phyloP scores from a whole-genome alignment of 106 monocot species.

The Apostasia ramifera region DNA sequence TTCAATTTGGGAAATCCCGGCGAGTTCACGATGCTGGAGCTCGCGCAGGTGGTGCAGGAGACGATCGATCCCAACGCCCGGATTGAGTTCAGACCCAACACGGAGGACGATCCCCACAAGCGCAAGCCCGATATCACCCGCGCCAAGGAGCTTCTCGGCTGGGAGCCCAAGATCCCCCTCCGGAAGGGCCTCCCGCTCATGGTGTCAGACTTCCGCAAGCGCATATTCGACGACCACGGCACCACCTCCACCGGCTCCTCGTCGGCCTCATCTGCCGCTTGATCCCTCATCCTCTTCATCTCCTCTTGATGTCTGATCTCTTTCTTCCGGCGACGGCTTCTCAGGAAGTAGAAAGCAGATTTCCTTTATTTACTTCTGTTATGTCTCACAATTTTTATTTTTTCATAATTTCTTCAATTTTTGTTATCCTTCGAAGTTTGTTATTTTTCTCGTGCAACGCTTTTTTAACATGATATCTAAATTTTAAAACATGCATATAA shows the following conservation, averaged over 20 bases:
- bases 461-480: too few relatives aligned
- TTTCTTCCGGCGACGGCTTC: too few relatives aligned
- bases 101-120: constrained; percentile 87
- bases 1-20: constrained; percentile 96
- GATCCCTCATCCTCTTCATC: constrained; percentile 8
- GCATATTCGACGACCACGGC: constrained; percentile 64
- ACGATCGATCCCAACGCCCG: constrained; percentile 77
- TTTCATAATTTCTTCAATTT: too few relatives aligned
- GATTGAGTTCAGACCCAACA: constrained; percentile 75
- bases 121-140: constrained; percentile 77
- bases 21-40: constrained; percentile 95
- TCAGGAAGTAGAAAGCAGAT: too few relatives aligned
- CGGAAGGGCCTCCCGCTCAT: constrained; percentile 72
- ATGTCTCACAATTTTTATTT: background rate
- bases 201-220: constrained; percentile 79
- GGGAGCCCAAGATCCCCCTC: constrained; percentile 78
- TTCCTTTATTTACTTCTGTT: too few relatives aligned
- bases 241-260: background rate
- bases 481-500: too few relatives aligned
- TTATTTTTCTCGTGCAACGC: too few relatives aligned
- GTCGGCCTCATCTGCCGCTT: background rate
- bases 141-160: constrained; percentile 70
- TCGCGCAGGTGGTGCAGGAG: constrained; percentile 86
- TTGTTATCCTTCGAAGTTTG: too few relatives aligned
- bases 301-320: background rate